Evolutionary conservation across 177 flowering plant genomes (phyloP), one percentile per base, ranked within the genome.

Genomic region (Vitis hybrid): DNA sequence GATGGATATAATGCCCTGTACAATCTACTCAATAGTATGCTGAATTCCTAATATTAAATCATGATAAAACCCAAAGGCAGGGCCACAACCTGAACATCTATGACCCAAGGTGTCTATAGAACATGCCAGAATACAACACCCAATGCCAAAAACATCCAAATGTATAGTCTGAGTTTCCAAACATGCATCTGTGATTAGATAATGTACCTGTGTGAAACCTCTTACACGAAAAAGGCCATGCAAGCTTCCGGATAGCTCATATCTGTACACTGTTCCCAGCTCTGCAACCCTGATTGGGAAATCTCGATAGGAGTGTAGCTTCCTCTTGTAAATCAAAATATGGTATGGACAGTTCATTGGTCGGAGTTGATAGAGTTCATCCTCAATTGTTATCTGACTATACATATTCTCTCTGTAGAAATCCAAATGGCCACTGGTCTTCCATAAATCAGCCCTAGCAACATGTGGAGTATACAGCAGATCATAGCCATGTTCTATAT

Each of bases 331-430:
- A 49, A 93, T 75, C 72, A 95, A 81, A 70, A 92, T 91, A 77
- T 95, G 99, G 81, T 91, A 95, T 3, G 99, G 98, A 70, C 99
- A 95, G 73, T 95, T 95, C 99, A 95, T 95, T 26, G 99, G 98
- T 48, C 97, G 94, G 76, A 95, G 95, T 75, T 90, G 99, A 77
- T 92, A 95, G 48, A 83, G 91, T 64, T 93, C 99, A 64, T 95
- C 90, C 78, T 95, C 99, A 74, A 95, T 86, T 26, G 88, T 77
- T 86, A 95, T 95, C 79, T 93, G 98, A 65, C 90, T 94, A 85
- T 75, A 95, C 99, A 95, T 95, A 72, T 88, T 95, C 79, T 94
- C 99, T 75, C 74, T 86, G 79, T 94, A 94, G 76, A 92, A 94
- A 69, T 94, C 99, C 77, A 89, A 80, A 78, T 95, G 99, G 62